Evolutionary conservation across 225 moss, liverwort and hornwort species (phyloP).

Genomic region (Physcomitrium patens): DNA sequence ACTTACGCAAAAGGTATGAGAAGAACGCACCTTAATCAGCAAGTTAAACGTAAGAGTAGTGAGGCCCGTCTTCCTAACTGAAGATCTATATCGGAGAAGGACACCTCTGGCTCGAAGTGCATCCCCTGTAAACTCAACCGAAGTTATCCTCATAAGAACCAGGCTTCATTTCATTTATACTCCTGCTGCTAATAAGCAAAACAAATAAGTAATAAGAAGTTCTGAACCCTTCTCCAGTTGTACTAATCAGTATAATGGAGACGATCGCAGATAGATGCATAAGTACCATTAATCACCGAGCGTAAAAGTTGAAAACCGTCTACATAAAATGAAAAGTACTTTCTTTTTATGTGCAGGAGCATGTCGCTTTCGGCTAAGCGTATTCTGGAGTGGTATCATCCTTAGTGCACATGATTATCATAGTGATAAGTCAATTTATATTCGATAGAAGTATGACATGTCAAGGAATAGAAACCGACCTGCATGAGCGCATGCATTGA

Average conservation of each 20-base stretch:
- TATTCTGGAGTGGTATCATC: neutral
- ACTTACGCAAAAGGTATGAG: neutral
- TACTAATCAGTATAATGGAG: too few relatives aligned
- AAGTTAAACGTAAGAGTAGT: conserved; percentile 88
- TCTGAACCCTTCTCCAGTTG: too few relatives aligned
- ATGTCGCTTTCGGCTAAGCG: neutral
- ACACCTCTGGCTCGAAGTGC: conserved; percentile 89
- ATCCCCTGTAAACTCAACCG: conserved; percentile 66
- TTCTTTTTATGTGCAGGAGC: neutral
- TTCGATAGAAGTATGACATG: neutral
- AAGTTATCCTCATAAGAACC: conserved; percentile 4
- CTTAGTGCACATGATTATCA: neutral
- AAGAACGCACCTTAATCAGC: conserved; percentile 80
- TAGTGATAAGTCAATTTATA: neutral
- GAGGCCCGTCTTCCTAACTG: conserved; percentile 74
- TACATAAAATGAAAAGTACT: neutral
- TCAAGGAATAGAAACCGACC: conserved; percentile 45
- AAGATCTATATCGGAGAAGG: conserved; percentile 89
- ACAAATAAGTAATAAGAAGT: too few relatives aligned
- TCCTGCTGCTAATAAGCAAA: too few relatives aligned
- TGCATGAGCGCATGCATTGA: conserved; percentile 93
- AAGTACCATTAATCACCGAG: neutral
- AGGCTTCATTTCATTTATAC: neutral
- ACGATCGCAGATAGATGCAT: too few relatives aligned
- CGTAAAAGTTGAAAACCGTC: neutral